These are phyloP conservation scores for Poteriospumella lacustris DNA, from an alignment of 108 stramenopile species.

Conservation along the genomic window DNA sequence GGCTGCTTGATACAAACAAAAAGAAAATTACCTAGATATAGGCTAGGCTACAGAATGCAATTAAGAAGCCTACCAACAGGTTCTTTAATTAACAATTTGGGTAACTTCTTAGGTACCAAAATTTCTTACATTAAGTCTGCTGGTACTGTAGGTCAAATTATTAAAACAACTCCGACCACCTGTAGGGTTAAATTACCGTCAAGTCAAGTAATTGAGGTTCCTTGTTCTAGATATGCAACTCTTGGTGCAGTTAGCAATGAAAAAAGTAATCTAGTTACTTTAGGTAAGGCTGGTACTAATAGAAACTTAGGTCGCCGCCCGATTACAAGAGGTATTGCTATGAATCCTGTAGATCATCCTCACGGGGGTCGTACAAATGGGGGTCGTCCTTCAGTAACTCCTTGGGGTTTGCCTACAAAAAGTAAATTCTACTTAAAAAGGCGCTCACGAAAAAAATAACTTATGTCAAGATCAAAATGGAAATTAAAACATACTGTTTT, in stretches of 20 bases:
- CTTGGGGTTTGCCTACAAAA: conserved; percentile 13
- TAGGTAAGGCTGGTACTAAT: conserved; percentile 26
- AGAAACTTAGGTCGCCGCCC: conserved; percentile 11
- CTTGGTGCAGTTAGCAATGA: conserved; percentile 6
- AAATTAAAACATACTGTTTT: conserved; percentile 12
- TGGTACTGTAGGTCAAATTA: conserved; percentile 20
- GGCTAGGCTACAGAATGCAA: conserved; percentile 13
- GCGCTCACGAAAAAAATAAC: conserved; percentile 13
- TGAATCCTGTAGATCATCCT: conserved; percentile 26
- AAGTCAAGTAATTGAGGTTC: conserved; percentile 15
- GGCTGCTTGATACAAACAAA: conserved; percentile 3
- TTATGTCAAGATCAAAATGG: conserved; percentile 23
- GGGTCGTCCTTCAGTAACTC: background rate
- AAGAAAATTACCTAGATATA: conserved; percentile 9
- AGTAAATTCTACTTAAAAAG: conserved; percentile 22
- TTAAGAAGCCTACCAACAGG: conserved; percentile 3
- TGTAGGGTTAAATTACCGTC: conserved; percentile 10
- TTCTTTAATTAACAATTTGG: conserved; percentile 5
- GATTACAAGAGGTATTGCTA: conserved; percentile 13
- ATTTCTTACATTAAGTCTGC: background rate
- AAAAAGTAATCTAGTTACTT: conserved; percentile 12
- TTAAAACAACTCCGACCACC: background rate
- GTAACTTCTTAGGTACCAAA: background rate
- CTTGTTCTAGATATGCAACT: conserved; percentile 2
- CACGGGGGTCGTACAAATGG: background rate